Percentiles rank a stretch among this genome's conserved stretches.
Conservation (phyloP, 1,284 basidiomycete genomes). For the Agroathelia rolfsii region DNA sequence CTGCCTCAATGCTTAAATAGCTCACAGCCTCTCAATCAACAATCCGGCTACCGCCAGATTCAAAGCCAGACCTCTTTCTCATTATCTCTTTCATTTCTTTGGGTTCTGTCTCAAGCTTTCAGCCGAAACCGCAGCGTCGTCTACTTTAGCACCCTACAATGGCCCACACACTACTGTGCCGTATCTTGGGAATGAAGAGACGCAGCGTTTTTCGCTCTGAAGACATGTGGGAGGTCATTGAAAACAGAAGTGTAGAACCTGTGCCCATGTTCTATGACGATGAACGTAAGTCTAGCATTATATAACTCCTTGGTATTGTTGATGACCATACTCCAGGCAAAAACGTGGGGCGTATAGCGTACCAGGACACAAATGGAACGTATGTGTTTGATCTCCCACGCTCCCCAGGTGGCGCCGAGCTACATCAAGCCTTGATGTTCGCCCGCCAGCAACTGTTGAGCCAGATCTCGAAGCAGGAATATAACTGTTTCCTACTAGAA, state of each 20-base stretch:
- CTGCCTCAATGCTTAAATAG: too few species aligned
- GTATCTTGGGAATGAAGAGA: too few species aligned
- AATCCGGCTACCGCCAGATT: too few species aligned
- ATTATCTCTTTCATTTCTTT: conserved; percentile 6
- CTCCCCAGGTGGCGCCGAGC: conserved; percentile 19
- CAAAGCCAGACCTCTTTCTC: conserved; percentile 1
- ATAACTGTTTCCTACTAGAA: conserved; percentile 56
- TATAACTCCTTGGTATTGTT: too few species aligned
- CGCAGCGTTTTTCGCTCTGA: too few species aligned
- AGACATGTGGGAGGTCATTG: conserved; percentile 81
- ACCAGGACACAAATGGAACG: conserved; percentile 42
- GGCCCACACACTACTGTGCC: neutral
- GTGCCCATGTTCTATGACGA: conserved; percentile 55
- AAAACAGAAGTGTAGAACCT: conserved; percentile 50
- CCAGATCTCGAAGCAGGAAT: conserved; percentile 44
- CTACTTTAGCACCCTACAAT: too few species aligned
- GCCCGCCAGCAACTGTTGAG: conserved; percentile 53
- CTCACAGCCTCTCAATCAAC: too few species aligned
- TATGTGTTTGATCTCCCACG: conserved; percentile 50
- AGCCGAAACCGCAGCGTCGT: too few species aligned
- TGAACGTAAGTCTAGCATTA: conserved; percentile 42
- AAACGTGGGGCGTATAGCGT: conserved; percentile 40
- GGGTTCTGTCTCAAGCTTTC: too few species aligned
- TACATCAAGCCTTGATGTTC: conserved; percentile 46
- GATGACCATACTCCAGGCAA: too few species aligned